phyloP scores from a whole-genome alignment of 495 filamentous ascomycete genomes.

The Tuber aestivum region DNA sequence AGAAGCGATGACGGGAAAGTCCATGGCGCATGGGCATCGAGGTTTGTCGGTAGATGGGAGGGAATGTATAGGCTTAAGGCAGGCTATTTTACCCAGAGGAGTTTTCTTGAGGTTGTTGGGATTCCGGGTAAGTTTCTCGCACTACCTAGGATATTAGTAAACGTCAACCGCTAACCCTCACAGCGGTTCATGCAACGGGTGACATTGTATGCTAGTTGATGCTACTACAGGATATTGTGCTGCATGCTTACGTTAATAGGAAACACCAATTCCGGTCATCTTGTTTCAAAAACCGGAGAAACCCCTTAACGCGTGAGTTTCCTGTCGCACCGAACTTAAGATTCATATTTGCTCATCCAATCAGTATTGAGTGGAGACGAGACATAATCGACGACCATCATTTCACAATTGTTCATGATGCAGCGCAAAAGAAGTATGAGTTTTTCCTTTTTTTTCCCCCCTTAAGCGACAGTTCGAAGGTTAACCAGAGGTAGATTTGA shows the following conservation, averaged over 20 bases:
- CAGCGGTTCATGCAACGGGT: constrained; percentile 21
- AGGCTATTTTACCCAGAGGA: constrained; percentile 37
- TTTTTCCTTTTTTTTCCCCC: background rate
- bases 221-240: background rate
- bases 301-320: constrained; percentile 21
- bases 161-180: constrained; percentile 1
- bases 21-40: constrained; percentile 13
- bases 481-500: constrained; percentile 19
- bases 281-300: constrained; percentile 31
- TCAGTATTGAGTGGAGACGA: constrained; percentile 30
- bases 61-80: constrained; percentile 33
- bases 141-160: background rate
- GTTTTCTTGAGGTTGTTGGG: constrained; percentile 25
- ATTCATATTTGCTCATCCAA: background rate
- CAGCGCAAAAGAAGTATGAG: constrained; percentile 16
- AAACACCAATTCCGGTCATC: constrained; percentile 26
- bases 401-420: constrained; percentile 36
- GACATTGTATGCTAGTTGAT: constrained; percentile 7
- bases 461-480: background rate
- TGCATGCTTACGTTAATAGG: constrained; percentile 3
- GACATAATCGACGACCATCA: constrained; percentile 31
- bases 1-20: constrained; percentile 6
- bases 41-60: constrained; percentile 35
- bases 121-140: constrained; percentile 10
- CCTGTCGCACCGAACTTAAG: background rate